Percentiles rank a stretch among this genome's conserved stretches.
Evolutionary conservation across 257 asterid genomes (phyloP).

Genomic region (Solanum bulbocastanum): DNA sequence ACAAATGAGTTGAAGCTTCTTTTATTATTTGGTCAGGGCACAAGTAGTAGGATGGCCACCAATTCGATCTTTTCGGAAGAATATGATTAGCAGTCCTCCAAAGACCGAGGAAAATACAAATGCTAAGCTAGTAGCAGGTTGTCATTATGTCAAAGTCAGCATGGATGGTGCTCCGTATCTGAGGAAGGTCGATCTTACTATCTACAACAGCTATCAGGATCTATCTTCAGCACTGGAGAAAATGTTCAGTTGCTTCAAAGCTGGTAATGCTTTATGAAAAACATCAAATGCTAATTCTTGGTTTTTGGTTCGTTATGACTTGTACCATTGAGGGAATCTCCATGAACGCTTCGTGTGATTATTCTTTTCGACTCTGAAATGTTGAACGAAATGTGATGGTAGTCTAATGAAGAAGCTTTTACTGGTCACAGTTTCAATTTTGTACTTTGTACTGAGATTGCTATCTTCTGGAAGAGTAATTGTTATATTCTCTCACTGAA

Average conservation of each 20-base stretch:
- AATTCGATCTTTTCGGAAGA: constrained; percentile 72
- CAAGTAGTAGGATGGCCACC: constrained; percentile 98
- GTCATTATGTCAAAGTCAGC: constrained; percentile 38
- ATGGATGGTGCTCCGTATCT: constrained; percentile 44
- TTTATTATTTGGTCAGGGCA: constrained; percentile 39
- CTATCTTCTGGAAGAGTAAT: neutral
- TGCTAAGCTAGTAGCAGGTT: constrained; percentile 18
- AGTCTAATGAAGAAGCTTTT: neutral
- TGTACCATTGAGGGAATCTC: neutral
- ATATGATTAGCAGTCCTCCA: constrained; percentile 35
- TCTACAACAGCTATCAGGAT: constrained; percentile 19
- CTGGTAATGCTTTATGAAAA: constrained; percentile 10
- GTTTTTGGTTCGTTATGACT: neutral
- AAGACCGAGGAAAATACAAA: constrained; percentile 20
- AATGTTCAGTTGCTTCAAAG: constrained; percentile 30
- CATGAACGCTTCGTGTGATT: neutral
- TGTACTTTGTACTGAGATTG: neutral
- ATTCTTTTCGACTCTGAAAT: neutral
- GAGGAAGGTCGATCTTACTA: constrained; percentile 38
- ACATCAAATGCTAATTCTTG: too few species aligned
- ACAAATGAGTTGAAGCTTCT: neutral
- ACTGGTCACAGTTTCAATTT: neutral
- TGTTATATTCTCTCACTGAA: neutral
- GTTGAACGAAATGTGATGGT: neutral
- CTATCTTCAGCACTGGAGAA: constrained; percentile 33